Evolutionary conservation across 345 rosid genomes (phyloP).

Genomic region (Euphorbia pulcherrima): DNA sequence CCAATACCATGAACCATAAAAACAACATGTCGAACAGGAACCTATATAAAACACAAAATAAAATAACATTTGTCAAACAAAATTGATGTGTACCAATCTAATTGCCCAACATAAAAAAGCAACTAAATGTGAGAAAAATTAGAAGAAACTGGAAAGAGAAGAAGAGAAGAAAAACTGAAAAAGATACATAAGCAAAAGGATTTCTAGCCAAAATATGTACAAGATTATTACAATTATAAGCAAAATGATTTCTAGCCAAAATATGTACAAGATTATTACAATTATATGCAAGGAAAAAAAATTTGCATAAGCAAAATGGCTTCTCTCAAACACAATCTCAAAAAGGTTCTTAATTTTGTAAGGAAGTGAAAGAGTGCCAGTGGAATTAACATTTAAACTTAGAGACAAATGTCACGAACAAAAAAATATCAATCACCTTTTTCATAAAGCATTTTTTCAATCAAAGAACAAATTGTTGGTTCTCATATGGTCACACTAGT

Average conservation of each 20-base stretch:
- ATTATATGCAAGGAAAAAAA: neutral
- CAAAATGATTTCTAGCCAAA: neutral
- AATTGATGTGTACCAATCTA: neutral
- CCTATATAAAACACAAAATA: constrained; percentile 44
- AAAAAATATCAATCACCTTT: neutral
- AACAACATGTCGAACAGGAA: constrained; percentile 90
- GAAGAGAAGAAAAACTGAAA: neutral
- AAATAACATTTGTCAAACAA: neutral
- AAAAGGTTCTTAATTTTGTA: neutral
- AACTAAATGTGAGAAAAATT: neutral
- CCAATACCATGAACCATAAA: constrained; percentile 99
- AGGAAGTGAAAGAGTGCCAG: neutral
- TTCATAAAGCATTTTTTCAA: neutral
- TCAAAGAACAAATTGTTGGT: neutral
- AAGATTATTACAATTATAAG: neutral
- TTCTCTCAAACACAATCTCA: neutral
- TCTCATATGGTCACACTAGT: neutral
- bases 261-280: neutral
- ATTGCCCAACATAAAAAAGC: neutral
- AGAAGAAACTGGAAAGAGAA: neutral
- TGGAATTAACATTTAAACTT: neutral
- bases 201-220: neutral
- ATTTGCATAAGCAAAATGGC: neutral
- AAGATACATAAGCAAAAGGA: neutral
- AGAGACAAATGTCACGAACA: neutral